Base-by-base conservation (phyloP, 2,329 filamentous ascomycete genomes). In the Calonectria pseudoreteaudii region DNA sequence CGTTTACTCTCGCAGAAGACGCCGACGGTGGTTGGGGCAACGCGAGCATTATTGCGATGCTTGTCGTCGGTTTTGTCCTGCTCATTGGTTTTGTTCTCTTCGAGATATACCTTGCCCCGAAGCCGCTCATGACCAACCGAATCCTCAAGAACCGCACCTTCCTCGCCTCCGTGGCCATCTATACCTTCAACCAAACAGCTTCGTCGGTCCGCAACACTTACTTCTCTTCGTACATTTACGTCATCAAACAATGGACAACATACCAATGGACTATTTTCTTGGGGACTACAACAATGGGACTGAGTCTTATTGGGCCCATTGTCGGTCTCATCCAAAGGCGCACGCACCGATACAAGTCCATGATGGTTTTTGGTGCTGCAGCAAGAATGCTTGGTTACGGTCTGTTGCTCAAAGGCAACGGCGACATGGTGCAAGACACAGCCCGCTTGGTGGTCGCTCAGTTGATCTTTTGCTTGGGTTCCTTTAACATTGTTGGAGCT, bases 201-300 rank as follows among this genome's bases (percentile, higher is more conserved):
- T 85, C 83, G 8, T 73, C 81, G 0, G 79, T 82, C n/a, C 82
- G 84, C 66, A 85, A 84, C 75, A 84, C 81, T 13, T 82, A 85
- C 76, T 83, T 83, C 68, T 82, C 81, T 0, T 84, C 83, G 0
- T 86, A 86, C 77, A 79, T 86, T 38, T 83, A 80, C 71, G 81
- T 86, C 74, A 84, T 84, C 74, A 86, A 86, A 75, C 76, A 85
- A 14, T 87, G 86, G 86, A 80, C 84, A 1, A 84, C 80, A 1
- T 86, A 86, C 71, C 67, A 83, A 49, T 86, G 85, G 85, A 86
- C 82, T 9, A 83, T 86, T 34, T 86, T 87, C 77, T 58, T 85
- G 13, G 82, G 82, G 0, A 62, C 26, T 16, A 62, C 56, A 4
- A 62, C 56, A 23, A 62, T 62, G 56, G 56, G 56, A 26, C 34